Evolutionary conservation across 2,329 filamentous ascomycete species (phyloP).

Genomic region (Colletotrichum liriopes): DNA sequence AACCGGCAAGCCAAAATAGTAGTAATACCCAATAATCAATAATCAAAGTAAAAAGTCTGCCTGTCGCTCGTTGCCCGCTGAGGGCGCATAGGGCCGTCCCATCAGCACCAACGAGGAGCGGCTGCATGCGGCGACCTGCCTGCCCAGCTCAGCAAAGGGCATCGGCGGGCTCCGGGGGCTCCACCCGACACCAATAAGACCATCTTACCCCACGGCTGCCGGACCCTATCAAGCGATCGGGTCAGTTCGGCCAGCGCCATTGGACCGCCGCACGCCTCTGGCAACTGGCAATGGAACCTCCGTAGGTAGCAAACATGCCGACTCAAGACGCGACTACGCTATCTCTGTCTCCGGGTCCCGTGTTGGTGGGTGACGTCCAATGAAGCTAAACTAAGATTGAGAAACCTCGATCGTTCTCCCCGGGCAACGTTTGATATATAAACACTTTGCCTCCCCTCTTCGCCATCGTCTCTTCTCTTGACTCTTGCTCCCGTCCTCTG

Average conservation of each 20-base stretch:
- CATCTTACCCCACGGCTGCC: slow-evolving; percentile 41
- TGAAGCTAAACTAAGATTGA: slow-evolving; percentile 21
- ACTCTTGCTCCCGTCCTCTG: slow-evolving; percentile 21
- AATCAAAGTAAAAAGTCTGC: not conserved
- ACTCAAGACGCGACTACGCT: slow-evolving; percentile 34
- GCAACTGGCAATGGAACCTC: not conserved
- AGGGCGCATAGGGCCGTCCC: slow-evolving; percentile 33
- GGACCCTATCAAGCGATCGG: slow-evolving; percentile 41
- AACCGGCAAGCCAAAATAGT: not conserved
- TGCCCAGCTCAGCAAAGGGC: slow-evolving; percentile 42
- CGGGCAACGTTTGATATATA: slow-evolving; percentile 26
- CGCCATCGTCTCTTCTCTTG: not conserved
- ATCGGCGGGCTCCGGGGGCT: slow-evolving; percentile 52
- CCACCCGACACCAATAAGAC: slow-evolving; percentile 40
- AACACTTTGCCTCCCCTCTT: slow-evolving; percentile 25
- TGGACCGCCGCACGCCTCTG: slow-evolving; percentile 16
- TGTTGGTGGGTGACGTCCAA: slow-evolving; percentile 31
- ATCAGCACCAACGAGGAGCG: slow-evolving; percentile 9
- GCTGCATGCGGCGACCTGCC: slow-evolving; percentile 40
- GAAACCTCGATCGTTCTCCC: slow-evolving; percentile 23
- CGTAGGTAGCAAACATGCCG: slow-evolving; percentile 24
- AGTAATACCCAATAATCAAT: too few species aligned
- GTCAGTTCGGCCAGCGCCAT: slow-evolving; percentile 37
- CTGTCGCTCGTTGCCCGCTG: slow-evolving; percentile 20
- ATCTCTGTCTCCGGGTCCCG: slow-evolving; percentile 40